These are phyloP conservation scores for Aspergillus sp. DNA, from an alignment of 2,329 filamentous ascomycete species.

Conservation along the genomic window DNA sequence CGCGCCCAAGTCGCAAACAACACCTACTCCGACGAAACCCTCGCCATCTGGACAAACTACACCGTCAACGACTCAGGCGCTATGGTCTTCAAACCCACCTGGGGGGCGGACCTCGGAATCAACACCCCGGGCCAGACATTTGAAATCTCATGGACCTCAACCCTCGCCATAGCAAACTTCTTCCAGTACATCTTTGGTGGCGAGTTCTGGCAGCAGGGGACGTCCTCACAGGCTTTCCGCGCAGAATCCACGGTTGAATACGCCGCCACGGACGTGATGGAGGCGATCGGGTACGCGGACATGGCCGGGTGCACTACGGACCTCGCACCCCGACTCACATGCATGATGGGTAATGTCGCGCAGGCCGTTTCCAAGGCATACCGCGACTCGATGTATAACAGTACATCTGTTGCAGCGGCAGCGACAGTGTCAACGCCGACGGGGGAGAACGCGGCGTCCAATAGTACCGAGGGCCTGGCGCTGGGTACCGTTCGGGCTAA, in stretches of 20 bases:
- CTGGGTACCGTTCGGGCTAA: background rate
- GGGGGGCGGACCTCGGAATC: too few species aligned
- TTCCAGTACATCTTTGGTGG: background rate
- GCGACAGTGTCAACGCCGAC: too few species aligned
- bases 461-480: background rate
- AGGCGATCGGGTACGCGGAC: background rate
- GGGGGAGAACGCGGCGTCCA: background rate
- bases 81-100: too few species aligned
- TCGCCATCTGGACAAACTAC: too few species aligned
- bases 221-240: background rate
- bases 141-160: too few species aligned
- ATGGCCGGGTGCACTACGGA: background rate
- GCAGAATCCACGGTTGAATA: background rate
- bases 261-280: background rate
- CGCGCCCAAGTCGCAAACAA: background rate
- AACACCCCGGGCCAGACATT: too few species aligned
- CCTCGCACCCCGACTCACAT: background rate
- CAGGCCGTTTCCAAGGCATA: slow-evolving; percentile 3
- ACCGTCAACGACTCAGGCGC: too few species aligned
- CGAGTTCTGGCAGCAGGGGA: background rate
- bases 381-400: slow-evolving; percentile 7
- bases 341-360: slow-evolving; percentile 14
- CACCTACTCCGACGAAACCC: too few species aligned
- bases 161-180: background rate
- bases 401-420: too few species aligned